These are phyloP conservation scores for Dothideomycetes sp. DNA, from an alignment of 2,329 filamentous ascomycete species.

Conservation along the genomic window DNA sequence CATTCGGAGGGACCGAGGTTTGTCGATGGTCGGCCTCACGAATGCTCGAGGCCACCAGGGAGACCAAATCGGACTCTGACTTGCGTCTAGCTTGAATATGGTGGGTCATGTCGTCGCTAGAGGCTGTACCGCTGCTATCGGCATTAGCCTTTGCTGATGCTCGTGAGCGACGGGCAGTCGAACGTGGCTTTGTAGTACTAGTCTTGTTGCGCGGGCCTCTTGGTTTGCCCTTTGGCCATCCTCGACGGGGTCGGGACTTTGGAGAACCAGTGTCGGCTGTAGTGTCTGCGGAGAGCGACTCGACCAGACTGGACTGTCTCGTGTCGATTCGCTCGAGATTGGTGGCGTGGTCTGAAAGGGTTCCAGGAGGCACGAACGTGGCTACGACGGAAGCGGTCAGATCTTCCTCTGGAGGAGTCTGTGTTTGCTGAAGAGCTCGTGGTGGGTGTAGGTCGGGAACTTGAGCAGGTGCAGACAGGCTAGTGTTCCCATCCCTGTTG, in stretches of 20 bases:
- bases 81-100: slow-evolving; percentile 3
- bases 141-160: slow-evolving; percentile 5
- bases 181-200: slow-evolving; percentile 40
- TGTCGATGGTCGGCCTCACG: neutral
- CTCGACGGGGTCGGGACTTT: slow-evolving; percentile 18
- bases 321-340: too few species aligned
- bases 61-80: slow-evolving; percentile 4
- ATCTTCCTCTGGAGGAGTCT: slow-evolving; percentile 12
- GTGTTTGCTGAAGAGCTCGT: slow-evolving; percentile 9
- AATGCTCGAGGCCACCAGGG: neutral
- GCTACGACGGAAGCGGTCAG: slow-evolving; percentile 2
- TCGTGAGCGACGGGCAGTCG: slow-evolving; percentile 4
- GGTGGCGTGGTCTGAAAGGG: slow-evolving; percentile 11
- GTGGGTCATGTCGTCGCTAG: slow-evolving; percentile 2
- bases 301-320: neutral
- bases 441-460: neutral
- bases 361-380: slow-evolving; percentile 9
- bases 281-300: slow-evolving; percentile 1
- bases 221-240: slow-evolving; percentile 36
- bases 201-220: slow-evolving; percentile 20
- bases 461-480: too few species aligned
- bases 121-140: slow-evolving; percentile 3
- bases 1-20: slow-evolving; percentile 8
- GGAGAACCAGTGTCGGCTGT: slow-evolving; percentile 1
- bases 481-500: neutral